Evolutionary conservation across 148 eudicot species (phyloP), one percentile per base, ranked within the genome.

Genomic region (Oxyria digyna): DNA sequence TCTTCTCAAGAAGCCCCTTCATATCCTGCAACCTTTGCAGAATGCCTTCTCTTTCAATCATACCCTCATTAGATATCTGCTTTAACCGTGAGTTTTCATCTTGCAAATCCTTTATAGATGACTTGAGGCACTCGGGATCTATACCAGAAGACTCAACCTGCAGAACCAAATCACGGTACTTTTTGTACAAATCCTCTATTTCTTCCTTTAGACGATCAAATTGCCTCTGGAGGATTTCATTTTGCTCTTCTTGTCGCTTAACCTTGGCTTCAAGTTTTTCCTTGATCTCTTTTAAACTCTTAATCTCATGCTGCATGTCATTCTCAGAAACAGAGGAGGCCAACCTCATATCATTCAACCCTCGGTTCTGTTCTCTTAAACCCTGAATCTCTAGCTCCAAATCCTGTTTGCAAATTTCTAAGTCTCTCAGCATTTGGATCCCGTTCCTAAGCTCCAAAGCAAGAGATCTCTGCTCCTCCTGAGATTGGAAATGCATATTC

Each of bases 211-310:
- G 69, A 67, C 75, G 46, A 17, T 32, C 35, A 69, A 88, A 82
- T 68, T 90, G 87, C 73, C 80, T 42, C 75, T 81, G 87, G 48
- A 94, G 92, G 27, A 80, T 69, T 41, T 76, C 77, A 66, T 74
- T 87, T 72, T 72, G 77, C 63, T 82, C 84, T 64, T 77, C 74
- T 74, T 90, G 99, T 70, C 69, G 74, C 65, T 72, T 75, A 42
- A 94, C 85, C 75, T 90, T 87, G 13, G 77, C 85, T 78, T 94
- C 96, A 35, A 94, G 87, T 71, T 83, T 94, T 76, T 81, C 87
- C 80, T 81, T 94, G 68, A 90, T 76, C 74, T 82, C 82, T 76
- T 74, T 81, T 73, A 94, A 67, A 26, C 78, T 77, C 42, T 74
- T 29, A 42, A 88, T 76, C 65, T 88, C 96, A 69, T 67, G 62